Conservation (phyloP, 805 yeast genomes). For the Clavispora carvajalis region DNA sequence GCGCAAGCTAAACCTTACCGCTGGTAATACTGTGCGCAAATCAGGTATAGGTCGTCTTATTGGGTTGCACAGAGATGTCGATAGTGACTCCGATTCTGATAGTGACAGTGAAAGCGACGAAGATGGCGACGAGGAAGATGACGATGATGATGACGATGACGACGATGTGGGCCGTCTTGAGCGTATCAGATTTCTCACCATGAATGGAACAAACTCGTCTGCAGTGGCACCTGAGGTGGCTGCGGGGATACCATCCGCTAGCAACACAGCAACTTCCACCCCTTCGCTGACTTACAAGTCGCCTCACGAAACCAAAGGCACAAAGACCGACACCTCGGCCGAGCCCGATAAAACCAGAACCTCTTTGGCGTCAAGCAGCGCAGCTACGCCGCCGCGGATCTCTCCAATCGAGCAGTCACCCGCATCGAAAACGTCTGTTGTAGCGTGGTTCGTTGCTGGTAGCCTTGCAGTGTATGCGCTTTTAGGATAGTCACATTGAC, state of each 20-base stretch:
- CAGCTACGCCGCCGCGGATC: background rate
- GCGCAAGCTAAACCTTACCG: background rate
- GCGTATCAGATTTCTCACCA: background rate
- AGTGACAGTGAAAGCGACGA: background rate
- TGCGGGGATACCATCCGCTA: background rate
- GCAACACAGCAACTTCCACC: background rate
- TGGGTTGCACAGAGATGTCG: background rate
- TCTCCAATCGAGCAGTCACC: background rate
- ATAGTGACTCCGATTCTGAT: background rate
- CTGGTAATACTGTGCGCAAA: background rate
- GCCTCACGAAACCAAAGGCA: background rate
- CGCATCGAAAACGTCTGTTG: background rate
- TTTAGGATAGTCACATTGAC: background rate
- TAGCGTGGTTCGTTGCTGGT: background rate
- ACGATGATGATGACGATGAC: slow-evolving; percentile 8
- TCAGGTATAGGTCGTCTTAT: background rate
- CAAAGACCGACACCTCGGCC: background rate
- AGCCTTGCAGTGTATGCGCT: background rate
- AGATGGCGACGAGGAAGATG: slow-evolving; percentile 8
- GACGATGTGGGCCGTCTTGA: background rate
- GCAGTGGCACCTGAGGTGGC: background rate
- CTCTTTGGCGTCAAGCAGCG: background rate
- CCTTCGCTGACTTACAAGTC: background rate
- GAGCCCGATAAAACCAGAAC: background rate
- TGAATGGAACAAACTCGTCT: background rate